Percentiles rank a stretch among this genome's conserved stretches.
phyloP scores from a whole-genome alignment of 257 asterid species.

The Solanum virginianum region DNA sequence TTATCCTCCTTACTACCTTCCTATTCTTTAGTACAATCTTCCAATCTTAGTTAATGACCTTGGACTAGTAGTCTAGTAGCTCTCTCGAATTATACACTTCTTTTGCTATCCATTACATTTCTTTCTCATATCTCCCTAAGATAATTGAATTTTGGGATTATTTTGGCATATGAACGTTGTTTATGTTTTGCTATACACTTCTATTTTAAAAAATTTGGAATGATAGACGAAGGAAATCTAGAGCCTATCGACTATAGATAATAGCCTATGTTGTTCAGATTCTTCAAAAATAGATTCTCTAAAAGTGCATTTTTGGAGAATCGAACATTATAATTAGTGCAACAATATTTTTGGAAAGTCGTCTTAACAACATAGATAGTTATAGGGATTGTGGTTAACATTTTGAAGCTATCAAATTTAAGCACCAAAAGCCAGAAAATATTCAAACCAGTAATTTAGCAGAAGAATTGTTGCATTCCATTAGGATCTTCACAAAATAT shows the following conservation, averaged over 20 bases:
- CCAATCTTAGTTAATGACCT: too few species aligned
- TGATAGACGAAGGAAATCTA: background rate
- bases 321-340: background rate
- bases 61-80: too few species aligned
- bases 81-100: too few species aligned
- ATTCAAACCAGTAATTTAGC: background rate
- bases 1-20: too few species aligned
- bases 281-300: too few species aligned
- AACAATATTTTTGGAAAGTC: too few species aligned
- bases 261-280: too few species aligned
- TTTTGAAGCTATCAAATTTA: background rate
- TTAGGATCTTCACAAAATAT: background rate
- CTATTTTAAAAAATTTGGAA: background rate
- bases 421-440: background rate
- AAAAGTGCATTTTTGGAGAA: too few species aligned
- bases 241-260: background rate
- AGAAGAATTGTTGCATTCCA: background rate
- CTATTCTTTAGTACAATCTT: too few species aligned
- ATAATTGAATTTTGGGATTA: slow-evolving; percentile 11
- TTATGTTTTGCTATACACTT: background rate
- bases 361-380: too few species aligned
- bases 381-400: background rate
- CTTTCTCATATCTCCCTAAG: slow-evolving; percentile 45
- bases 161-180: background rate
- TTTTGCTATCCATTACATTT: background rate